Conservation (phyloP, 495 filamentous ascomycete genomes). For the Amniculicola lignicola region DNA sequence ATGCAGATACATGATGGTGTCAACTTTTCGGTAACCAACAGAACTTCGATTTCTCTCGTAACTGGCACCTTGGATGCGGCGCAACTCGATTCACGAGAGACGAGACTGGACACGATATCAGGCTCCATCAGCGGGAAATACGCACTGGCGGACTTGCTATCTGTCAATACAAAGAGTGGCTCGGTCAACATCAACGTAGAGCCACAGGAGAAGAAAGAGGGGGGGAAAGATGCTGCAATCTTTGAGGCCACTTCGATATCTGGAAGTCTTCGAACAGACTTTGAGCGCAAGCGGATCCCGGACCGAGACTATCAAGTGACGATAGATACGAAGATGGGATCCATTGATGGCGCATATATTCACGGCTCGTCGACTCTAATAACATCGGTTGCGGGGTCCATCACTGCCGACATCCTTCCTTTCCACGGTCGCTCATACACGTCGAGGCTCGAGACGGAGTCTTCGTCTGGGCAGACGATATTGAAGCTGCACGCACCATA, state of each 20-base stretch:
- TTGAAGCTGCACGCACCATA: conserved; percentile 28
- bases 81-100: conserved; percentile 32
- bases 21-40: conserved; percentile 22
- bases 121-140: conserved; percentile 38
- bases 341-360: conserved; percentile 35
- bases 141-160: conserved; percentile 34
- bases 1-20: conserved; percentile 23
- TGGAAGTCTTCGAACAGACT: conserved; percentile 33
- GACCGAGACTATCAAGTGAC: conserved; percentile 37
- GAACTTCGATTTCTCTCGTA: conserved; percentile 22
- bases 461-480: conserved; percentile 27
- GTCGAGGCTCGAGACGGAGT: conserved; percentile 29
- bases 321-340: conserved; percentile 25
- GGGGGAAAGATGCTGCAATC: conserved; percentile 24
- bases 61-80: conserved; percentile 20
- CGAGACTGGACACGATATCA: conserved; percentile 29
- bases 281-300: conserved; percentile 29
- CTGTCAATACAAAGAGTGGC: conserved; percentile 33
- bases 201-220: conserved; percentile 26
- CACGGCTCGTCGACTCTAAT: conserved; percentile 34
- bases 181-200: conserved; percentile 35
- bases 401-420: conserved; percentile 34
- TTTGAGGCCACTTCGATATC: conserved; percentile 29
- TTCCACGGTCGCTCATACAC: conserved; percentile 14
- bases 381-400: conserved; percentile 26